These are phyloP conservation scores for Scheffersomyces parashehatae DNA, from an alignment of 1,139 yeast species.

Conservation along the genomic window DNA sequence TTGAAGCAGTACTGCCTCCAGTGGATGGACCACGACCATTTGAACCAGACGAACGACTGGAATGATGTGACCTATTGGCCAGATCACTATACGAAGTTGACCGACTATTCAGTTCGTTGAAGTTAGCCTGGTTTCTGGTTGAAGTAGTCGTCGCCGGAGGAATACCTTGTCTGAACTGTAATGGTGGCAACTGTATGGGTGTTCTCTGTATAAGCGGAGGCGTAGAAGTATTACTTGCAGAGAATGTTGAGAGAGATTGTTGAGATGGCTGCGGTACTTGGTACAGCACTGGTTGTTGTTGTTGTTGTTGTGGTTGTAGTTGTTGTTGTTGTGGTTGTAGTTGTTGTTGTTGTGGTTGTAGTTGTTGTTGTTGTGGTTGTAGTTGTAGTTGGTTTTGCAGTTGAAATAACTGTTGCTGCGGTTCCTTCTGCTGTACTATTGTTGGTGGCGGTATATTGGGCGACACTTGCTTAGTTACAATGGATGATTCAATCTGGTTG, in stretches of 20 bases:
- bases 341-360: neutral
- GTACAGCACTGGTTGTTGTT: neutral
- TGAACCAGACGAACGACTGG: too few relatives aligned
- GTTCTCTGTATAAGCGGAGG: neutral
- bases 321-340: neutral
- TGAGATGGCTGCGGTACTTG: neutral
- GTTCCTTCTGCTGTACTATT: neutral
- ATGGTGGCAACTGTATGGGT: neutral
- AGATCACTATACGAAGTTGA: too few relatives aligned
- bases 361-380: neutral
- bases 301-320: neutral
- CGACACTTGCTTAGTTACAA: neutral
- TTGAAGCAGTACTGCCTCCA: too few relatives aligned
- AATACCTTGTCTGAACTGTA: neutral
- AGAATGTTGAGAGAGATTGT: neutral
- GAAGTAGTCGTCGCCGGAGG: neutral
- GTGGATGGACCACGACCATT: too few relatives aligned
- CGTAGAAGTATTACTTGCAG: neutral
- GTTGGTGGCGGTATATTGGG: neutral
- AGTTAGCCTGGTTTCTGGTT: too few relatives aligned
- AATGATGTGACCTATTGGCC: too few relatives aligned
- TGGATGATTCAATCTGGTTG: conserved; percentile 19
- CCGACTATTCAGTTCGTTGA: too few relatives aligned
- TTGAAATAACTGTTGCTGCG: neutral
- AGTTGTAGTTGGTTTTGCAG: neutral